Conservation (phyloP, 2,329 filamentous ascomycete genomes). For the Penicillium sp. region DNA sequence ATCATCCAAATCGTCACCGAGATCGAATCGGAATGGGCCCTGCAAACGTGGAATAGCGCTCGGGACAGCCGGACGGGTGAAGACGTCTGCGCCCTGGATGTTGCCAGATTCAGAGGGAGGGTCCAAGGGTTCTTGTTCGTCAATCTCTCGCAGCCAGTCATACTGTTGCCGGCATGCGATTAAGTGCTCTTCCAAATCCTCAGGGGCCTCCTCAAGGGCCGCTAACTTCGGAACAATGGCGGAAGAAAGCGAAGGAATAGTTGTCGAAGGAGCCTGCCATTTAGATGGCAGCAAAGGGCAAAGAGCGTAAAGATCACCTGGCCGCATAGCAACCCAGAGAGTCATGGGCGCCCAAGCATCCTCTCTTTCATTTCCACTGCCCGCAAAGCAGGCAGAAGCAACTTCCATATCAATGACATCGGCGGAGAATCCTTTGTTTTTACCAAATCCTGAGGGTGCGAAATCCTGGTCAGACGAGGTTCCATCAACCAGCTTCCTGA, state of each 20-base stretch:
- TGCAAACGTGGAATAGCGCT: constrained; percentile 61
- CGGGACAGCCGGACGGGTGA: constrained; percentile 54
- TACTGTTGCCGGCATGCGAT: constrained; percentile 56
- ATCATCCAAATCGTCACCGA: constrained; percentile 52
- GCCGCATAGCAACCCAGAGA: constrained; percentile 92
- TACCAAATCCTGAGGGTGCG: constrained; percentile 69
- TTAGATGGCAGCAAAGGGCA: constrained; percentile 85
- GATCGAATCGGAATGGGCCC: constrained; percentile 58
- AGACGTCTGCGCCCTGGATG: constrained; percentile 52
- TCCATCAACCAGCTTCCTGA: constrained; percentile 86
- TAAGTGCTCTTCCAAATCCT: constrained; percentile 47
- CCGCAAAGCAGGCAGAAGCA: constrained; percentile 85
- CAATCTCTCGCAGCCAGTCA: constrained; percentile 59
- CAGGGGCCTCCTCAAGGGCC: constrained; percentile 41
- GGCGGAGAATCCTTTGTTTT: constrained; percentile 80
- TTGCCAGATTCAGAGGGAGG: constrained; percentile 38
- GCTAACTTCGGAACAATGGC: constrained; percentile 73
- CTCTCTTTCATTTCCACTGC: constrained; percentile 58
- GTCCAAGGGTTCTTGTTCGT: constrained; percentile 53
- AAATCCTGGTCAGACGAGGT: constrained; percentile 81
- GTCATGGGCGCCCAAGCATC: constrained; percentile 91
- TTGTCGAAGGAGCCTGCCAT: constrained; percentile 75
- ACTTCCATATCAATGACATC: constrained; percentile 94
- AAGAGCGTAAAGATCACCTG: constrained; percentile 89
- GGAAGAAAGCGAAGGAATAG: constrained; percentile 79